phyloP scores from a whole-genome alignment of 306 rosid genomes.

The Ormosia semicastrata region DNA sequence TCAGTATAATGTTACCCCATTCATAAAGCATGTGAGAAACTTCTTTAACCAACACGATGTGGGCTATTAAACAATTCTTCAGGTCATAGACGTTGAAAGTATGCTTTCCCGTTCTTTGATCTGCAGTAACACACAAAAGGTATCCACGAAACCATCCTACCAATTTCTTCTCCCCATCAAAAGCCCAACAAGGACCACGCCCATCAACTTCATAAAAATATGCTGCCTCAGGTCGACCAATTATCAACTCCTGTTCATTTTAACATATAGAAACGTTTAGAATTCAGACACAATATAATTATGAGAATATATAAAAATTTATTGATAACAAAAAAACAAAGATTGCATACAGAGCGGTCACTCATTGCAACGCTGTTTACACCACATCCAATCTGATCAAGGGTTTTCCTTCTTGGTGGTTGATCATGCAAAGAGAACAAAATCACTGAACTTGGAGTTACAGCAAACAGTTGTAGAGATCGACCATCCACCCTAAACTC shows the following conservation, averaged over 20 bases:
- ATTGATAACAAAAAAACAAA: conserved; percentile 12
- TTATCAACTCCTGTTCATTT: conserved; percentile 70
- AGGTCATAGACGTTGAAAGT: conserved; percentile 91
- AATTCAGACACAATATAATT: conserved; percentile 14
- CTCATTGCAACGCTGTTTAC: conserved; percentile 81
- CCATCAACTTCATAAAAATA: conserved; percentile 98
- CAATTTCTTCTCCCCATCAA: conserved; percentile 95
- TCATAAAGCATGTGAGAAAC: conserved; percentile 97
- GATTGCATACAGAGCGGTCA: conserved; percentile 74
- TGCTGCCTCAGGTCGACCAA: conserved; percentile 94
- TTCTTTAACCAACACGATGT: conserved; percentile 72
- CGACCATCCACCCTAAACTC: conserved; percentile 94
- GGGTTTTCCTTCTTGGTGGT: conserved; percentile 79
- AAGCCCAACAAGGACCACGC: conserved; percentile 99
- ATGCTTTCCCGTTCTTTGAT: conserved; percentile 75
- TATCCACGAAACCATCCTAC: conserved; percentile 98
- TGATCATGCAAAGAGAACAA: conserved; percentile 75
- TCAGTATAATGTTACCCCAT: conserved; percentile 93
- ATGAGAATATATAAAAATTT: background rate
- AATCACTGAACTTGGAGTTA: conserved; percentile 80
- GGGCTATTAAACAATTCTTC: conserved; percentile 91
- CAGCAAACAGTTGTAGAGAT: conserved; percentile 88
- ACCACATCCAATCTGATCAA: conserved; percentile 92
- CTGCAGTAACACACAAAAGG: conserved; percentile 90
- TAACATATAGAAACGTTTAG: conserved; percentile 28